Evolutionary conservation across 2,329 filamentous ascomycete species (phyloP).

Genomic region (Fusarium mexicanum): DNA sequence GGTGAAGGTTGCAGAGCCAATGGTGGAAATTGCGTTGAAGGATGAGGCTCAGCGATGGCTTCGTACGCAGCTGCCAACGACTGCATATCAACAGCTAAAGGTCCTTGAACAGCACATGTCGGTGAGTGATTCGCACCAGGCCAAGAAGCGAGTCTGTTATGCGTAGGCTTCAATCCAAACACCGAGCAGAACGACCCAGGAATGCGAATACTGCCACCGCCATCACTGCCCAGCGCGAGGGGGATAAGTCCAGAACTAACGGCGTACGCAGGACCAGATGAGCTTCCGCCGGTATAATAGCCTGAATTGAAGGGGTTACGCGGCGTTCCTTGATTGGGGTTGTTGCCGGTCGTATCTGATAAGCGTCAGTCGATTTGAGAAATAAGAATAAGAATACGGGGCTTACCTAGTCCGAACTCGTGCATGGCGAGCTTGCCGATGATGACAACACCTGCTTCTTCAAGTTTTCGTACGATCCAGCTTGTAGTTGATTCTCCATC

Average conservation of each 20-base stretch:
- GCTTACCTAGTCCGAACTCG: constrained; percentile 74
- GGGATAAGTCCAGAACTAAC: constrained; percentile 77
- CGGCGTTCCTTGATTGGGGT: constrained; percentile 77
- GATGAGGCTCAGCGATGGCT: constrained; percentile 71
- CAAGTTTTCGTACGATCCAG: constrained; percentile 76
- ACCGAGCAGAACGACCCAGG: constrained; percentile 77
- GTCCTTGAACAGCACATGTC: constrained; percentile 72
- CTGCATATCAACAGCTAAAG: constrained; percentile 72
- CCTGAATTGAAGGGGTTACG: constrained; percentile 76
- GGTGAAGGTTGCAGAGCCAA: constrained; percentile 40
- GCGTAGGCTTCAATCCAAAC: constrained; percentile 78
- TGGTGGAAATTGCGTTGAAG: constrained; percentile 63
- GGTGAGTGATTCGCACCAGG: constrained; percentile 68
- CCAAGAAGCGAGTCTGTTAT: constrained; percentile 70
- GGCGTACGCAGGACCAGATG: constrained; percentile 77
- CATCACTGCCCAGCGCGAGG: constrained; percentile 76
- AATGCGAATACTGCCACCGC: constrained; percentile 78
- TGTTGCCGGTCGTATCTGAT: constrained; percentile 78
- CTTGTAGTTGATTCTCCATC: constrained; percentile 59
- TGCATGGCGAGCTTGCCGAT: constrained; percentile 82
- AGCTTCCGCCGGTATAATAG: constrained; percentile 83
- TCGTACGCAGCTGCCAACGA: constrained; percentile 74
- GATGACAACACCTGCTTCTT: constrained; percentile 76
- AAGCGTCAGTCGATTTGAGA: neutral
- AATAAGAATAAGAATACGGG: neutral